phyloP scores from a whole-genome alignment of 2,329 filamentous ascomycete genomes.

The Mycosphaerella sp. region DNA sequence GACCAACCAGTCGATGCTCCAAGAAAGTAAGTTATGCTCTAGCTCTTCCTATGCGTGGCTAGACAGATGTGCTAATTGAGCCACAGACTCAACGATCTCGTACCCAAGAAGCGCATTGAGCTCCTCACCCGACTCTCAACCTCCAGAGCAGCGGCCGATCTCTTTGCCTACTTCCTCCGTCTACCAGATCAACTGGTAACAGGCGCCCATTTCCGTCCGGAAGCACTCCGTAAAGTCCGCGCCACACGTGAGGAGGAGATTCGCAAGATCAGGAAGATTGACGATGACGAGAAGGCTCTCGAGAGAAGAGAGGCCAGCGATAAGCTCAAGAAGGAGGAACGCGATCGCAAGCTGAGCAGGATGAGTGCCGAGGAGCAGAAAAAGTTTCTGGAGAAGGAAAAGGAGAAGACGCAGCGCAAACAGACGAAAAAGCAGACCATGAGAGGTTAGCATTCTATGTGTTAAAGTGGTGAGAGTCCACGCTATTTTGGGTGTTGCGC shows the following conservation, averaged over 20 bases:
- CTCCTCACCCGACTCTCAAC: constrained; percentile 65
- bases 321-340: constrained; percentile 72
- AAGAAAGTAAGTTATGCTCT: constrained; percentile 56
- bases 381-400: constrained; percentile 69
- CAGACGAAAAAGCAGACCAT: constrained; percentile 56
- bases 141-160: constrained; percentile 52
- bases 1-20: constrained; percentile 89
- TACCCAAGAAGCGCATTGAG: constrained; percentile 78
- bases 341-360: constrained; percentile 63
- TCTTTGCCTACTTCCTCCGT: constrained; percentile 73
- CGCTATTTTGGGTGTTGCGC: no score
- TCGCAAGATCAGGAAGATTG: constrained; percentile 68
- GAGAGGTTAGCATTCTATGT: constrained; percentile 2
- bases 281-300: constrained; percentile 65
- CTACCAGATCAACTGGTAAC: constrained; percentile 76
- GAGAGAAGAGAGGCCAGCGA: constrained; percentile 50
- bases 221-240: constrained; percentile 81
- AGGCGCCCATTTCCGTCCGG: constrained; percentile 73
- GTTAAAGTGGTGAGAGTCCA: no score
- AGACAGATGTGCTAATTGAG: constrained; percentile 3
- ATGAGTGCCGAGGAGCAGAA: constrained; percentile 55
- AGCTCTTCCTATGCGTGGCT: neutral
- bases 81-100: constrained; percentile 70
- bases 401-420: constrained; percentile 63
- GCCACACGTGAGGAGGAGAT: constrained; percentile 73